Base-by-base conservation (phyloP, 1,284 basidiomycete species). In the Amylostereum areolatum region DNA sequence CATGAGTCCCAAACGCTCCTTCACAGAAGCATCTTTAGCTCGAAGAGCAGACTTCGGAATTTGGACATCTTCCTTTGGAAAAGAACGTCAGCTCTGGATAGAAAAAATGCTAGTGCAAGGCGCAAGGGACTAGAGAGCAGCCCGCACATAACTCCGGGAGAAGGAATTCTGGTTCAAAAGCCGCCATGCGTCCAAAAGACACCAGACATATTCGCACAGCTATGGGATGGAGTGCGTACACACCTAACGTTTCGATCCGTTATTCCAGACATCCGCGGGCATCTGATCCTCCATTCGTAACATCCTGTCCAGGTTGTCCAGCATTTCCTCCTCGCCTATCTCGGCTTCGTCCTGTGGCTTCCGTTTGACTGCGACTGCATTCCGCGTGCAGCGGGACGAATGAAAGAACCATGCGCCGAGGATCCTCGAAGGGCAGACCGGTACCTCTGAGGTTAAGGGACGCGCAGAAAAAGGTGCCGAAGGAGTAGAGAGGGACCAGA, bases 221-320 rank as follows among this genome's bases (percentile, higher is more conserved):
- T 7, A 6, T 8, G 7, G 41, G 27, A 29, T 11, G 27, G 25
- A 28, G 27, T 11, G 25, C 12, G 43, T 18, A 57, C 74, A 48
- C 63, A 81, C 80, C 80, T 59, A 81, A 60, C 5, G 65, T 74
- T n/a, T 71, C 59, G n/a, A 78, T 62, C 43, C 66, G 62, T 34
- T 72, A 1, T 74, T 75, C 77, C 78, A 82, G 8, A 74, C 62
- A 55, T 82, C 80, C 50, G 72, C 65, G 2, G 64, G 49, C n/a
- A 70, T 62, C 47, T 73, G 62, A 41, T 61, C 54, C 47, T 78
- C 68, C 50, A 80, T 58, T 6, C 47, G 46, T 31, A 53, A 72
- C 65, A 52, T 59, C 41, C 27, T 25, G 7, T 11, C 8, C 41
- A 27, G 3, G 24, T 50, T 52, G 18, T 46, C 54, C 30, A 55